Evolutionary conservation across 2,329 filamentous ascomycete species (phyloP).

Genomic region (Neophaeococcomyces mojaviensis): DNA sequence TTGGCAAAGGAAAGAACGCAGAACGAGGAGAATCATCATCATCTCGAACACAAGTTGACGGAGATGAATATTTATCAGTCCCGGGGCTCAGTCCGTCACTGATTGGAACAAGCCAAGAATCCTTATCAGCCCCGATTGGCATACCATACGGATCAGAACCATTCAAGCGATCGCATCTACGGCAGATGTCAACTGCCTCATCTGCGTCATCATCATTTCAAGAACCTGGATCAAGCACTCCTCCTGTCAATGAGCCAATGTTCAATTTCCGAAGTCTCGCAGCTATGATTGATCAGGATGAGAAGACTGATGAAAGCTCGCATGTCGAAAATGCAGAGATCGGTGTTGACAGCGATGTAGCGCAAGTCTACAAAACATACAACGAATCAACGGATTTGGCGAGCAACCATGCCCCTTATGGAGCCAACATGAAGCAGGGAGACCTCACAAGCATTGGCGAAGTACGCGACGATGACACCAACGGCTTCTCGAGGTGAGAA

Average conservation of each 20-base stretch:
- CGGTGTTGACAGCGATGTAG: slow-evolving; percentile 2
- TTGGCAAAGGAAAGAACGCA: slow-evolving; percentile 62
- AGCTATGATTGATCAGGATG: slow-evolving; percentile 68
- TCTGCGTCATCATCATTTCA: slow-evolving; percentile 70
- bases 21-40: slow-evolving; percentile 41
- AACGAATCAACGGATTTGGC: background rate
- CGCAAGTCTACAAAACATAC: background rate
- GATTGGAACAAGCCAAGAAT: slow-evolving; percentile 22
- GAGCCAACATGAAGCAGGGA: background rate
- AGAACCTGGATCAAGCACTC: slow-evolving; percentile 55
- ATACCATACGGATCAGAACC: slow-evolving; percentile 39
- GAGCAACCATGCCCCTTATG: too few species aligned
- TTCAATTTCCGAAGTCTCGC: slow-evolving; percentile 88
- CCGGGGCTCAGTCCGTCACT: slow-evolving; percentile 9
- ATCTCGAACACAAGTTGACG: background rate
- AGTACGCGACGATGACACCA: background rate
- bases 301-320: slow-evolving; percentile 35
- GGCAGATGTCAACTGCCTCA: slow-evolving; percentile 80
- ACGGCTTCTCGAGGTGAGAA: background rate
- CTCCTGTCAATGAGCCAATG: slow-evolving; percentile 59
- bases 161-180: slow-evolving; percentile 61
- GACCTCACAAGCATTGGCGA: slow-evolving; percentile 1
- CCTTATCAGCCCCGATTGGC: slow-evolving; percentile 19
- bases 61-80: background rate
- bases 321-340: slow-evolving; percentile 31